Evolutionary conservation across 495 filamentous ascomycete genomes (phyloP).

Genomic region (Cryomyces minteri): DNA sequence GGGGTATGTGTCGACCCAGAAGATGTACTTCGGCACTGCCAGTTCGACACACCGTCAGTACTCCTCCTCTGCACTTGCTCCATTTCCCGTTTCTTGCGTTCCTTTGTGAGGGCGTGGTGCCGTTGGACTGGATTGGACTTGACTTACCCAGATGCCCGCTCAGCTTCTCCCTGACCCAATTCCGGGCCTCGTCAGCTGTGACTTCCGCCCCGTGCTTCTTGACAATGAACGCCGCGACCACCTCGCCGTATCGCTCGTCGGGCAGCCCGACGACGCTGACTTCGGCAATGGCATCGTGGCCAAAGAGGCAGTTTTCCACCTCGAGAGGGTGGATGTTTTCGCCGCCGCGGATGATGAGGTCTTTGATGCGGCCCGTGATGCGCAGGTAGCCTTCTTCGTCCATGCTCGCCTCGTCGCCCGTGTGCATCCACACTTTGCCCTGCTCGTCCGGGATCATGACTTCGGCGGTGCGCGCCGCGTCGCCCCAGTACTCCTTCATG

Average conservation of each 20-base stretch:
- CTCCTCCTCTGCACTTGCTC: neutral
- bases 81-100: neutral
- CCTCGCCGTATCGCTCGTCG: constrained; percentile 72
- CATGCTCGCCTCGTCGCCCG: constrained; percentile 86
- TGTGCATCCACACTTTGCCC: constrained; percentile 57
- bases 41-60: neutral
- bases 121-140: neutral
- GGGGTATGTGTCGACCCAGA: constrained; percentile 64
- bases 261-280: constrained; percentile 70
- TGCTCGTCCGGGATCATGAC: constrained; percentile 43
- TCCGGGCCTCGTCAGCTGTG: constrained; percentile 36
- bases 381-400: constrained; percentile 50
- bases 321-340: constrained; percentile 96
- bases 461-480: constrained; percentile 46
- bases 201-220: constrained; percentile 18
- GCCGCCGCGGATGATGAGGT: constrained; percentile 81
- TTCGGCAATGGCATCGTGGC: constrained; percentile 46
- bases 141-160: constrained; percentile 54
- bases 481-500: constrained; percentile 82
- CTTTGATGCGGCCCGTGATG: constrained; percentile 61
- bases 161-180: constrained; percentile 55
- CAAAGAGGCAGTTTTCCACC: constrained; percentile 78
- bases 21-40: constrained; percentile 72
- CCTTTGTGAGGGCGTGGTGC: neutral
- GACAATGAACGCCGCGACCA: constrained; percentile 69